These are phyloP conservation scores for Zanthoxylum bungeanum DNA, from an alignment of 345 rosid genomes.

Conservation along the genomic window DNA sequence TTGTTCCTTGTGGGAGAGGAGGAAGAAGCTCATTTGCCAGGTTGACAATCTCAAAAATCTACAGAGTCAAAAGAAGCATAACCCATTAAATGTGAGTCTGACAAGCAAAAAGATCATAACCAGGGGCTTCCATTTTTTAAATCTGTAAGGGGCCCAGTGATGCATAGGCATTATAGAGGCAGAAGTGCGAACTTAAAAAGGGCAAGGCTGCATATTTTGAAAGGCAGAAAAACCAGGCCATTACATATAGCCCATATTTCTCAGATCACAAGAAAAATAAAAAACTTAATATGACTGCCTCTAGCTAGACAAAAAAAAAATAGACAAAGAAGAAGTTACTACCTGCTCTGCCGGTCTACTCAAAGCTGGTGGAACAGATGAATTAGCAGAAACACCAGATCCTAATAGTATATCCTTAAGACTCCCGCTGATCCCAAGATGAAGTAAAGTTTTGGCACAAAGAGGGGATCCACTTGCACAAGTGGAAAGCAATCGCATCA, in stretches of 20 bases:
- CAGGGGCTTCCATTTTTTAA: too few species aligned
- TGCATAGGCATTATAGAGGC: not conserved
- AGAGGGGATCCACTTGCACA: slow-evolving; percentile 98
- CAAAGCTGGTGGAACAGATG: slow-evolving; percentile 84
- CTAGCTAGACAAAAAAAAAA: slow-evolving; percentile 3
- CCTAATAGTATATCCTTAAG: slow-evolving; percentile 89
- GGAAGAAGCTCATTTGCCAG: slow-evolving; percentile 99
- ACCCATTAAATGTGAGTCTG: not conserved
- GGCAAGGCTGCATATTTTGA: not conserved
- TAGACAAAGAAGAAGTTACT: slow-evolving; percentile 1
- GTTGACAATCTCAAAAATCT: slow-evolving; percentile 99
- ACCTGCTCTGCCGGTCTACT: slow-evolving; percentile 99
- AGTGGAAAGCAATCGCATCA: slow-evolving; percentile 92
- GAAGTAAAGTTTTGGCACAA: slow-evolving; percentile 89
- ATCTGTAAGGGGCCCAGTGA: not conserved
- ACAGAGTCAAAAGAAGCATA: slow-evolving; percentile 1
- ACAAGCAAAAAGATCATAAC: not conserved
- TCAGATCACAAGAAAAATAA: not conserved
- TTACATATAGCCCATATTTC: not conserved
- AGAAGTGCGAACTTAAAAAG: not conserved
- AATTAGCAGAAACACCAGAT: slow-evolving; percentile 77
- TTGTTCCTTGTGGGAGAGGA: slow-evolving; percentile 87
- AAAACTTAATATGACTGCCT: not conserved
- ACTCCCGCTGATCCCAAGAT: slow-evolving; percentile 90
- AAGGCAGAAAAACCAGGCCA: not conserved